phyloP scores from a whole-genome alignment of 2,329 filamentous ascomycete genomes.

The Bipolaris sorokiniana region DNA sequence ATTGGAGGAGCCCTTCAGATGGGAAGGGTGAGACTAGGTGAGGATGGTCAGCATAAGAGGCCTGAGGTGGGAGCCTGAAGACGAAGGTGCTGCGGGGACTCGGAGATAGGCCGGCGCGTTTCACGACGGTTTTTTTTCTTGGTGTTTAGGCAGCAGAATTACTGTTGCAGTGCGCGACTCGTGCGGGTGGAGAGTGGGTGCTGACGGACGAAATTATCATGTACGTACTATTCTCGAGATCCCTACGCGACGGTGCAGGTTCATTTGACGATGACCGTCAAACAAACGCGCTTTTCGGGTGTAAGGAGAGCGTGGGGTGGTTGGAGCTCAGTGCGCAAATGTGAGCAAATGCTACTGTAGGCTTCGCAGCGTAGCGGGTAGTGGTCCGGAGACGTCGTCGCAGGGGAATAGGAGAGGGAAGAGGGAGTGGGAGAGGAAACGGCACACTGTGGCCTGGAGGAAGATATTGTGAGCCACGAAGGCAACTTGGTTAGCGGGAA shows the following conservation, averaged over 20 bases:
- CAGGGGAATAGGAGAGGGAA: constrained; percentile 12
- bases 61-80: constrained; percentile 11
- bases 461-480: constrained; percentile 30
- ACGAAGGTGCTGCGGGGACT: constrained; percentile 25
- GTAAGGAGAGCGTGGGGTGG: constrained; percentile 25
- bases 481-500: constrained; percentile 37
- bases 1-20: constrained; percentile 67
- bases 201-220: not conserved
- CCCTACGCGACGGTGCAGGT: constrained; percentile 77
- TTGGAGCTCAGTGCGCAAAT: constrained; percentile 22
- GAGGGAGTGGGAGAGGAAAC: constrained; percentile 18
- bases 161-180: constrained; percentile 19
- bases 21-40: constrained; percentile 57
- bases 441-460: constrained; percentile 37
- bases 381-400: constrained; percentile 15
- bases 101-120: constrained; percentile 17
- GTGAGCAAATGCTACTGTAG: constrained; percentile 18
- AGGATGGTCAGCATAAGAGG: constrained; percentile 24
- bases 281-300: constrained; percentile 75
- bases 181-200: constrained; percentile 9
- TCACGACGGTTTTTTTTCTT: constrained; percentile 16
- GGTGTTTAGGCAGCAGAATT: constrained; percentile 28
- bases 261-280: constrained; percentile 98
- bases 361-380: constrained; percentile 14
- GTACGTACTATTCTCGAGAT: constrained; percentile 67